Evolutionary conservation across 331 rosid species (phyloP).

Genomic region (Pyracantha coccinea): DNA sequence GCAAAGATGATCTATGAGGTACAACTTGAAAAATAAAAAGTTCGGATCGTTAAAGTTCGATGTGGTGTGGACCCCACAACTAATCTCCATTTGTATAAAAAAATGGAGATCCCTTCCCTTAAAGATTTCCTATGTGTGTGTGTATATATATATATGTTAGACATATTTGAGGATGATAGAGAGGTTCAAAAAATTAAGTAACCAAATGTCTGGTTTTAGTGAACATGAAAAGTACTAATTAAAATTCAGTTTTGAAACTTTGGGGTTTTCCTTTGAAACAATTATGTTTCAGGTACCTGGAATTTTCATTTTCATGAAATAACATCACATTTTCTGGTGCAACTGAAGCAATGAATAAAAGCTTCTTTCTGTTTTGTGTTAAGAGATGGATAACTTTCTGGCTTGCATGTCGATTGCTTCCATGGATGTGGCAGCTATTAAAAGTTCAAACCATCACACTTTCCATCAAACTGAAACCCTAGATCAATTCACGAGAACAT

Average conservation of each 20-base stretch:
- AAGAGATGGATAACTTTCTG: background rate
- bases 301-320: background rate
- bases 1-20: too few relatives aligned
- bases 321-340: background rate
- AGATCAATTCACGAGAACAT: background rate
- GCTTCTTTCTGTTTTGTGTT: background rate
- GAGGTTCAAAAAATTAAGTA: background rate
- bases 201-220: background rate
- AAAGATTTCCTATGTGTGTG: too few relatives aligned
- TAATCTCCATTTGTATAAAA: too few relatives aligned
- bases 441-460: background rate
- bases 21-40: too few relatives aligned
- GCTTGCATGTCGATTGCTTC: background rate
- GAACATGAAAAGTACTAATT: background rate
- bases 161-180: background rate
- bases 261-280: background rate
- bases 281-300: background rate
- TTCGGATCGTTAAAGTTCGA: too few relatives aligned
- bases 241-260: background rate
- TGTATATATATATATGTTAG: too few relatives aligned
- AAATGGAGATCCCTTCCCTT: too few relatives aligned
- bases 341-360: background rate
- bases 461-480: constrained; percentile 2
- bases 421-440: background rate
- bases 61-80: too few relatives aligned